Percentiles rank a stretch among this genome's conserved stretches.
These are phyloP conservation scores for Diaporthe nobilis DNA, from an alignment of 2,329 filamentous ascomycete species.

Conservation along the genomic window DNA sequence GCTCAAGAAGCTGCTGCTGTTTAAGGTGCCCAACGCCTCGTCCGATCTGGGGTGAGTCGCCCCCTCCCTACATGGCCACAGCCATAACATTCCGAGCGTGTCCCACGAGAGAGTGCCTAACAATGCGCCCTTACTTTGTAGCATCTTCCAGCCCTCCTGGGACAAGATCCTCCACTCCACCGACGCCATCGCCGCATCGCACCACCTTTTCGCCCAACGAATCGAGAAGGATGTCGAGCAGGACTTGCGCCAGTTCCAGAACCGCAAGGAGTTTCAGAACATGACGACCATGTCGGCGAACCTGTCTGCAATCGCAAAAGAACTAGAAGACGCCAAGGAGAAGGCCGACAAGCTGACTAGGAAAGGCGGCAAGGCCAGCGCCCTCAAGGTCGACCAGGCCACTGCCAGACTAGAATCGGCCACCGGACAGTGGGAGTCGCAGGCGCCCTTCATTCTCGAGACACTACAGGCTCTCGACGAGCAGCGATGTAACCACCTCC, in stretches of 20 bases:
- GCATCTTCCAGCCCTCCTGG: slow-evolving; percentile 93
- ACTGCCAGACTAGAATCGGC: slow-evolving; percentile 81
- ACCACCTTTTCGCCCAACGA: slow-evolving; percentile 83
- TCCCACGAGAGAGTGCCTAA: slow-evolving; percentile 16
- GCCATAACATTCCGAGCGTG: slow-evolving; percentile 1
- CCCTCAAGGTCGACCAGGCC: slow-evolving; percentile 83
- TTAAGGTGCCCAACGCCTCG: slow-evolving; percentile 79
- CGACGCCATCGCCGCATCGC: slow-evolving; percentile 85
- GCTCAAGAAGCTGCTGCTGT: slow-evolving; percentile 83
- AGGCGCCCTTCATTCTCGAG: slow-evolving; percentile 95
- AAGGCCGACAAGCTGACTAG: slow-evolving; percentile 86
- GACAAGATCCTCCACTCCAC: slow-evolving; percentile 85
- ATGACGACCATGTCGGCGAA: slow-evolving; percentile 88
- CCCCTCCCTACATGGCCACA: slow-evolving; percentile 33
- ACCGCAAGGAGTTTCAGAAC: slow-evolving; percentile 82
- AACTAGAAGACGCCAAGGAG: slow-evolving; percentile 86
- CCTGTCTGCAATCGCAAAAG: slow-evolving; percentile 83
- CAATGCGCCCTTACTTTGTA: slow-evolving; percentile 55
- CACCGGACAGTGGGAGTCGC: slow-evolving; percentile 90
- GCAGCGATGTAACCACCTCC: slow-evolving; percentile 87
- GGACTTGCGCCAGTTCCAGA: slow-evolving; percentile 82
- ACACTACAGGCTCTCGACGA: slow-evolving; percentile 93
- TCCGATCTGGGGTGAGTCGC: slow-evolving; percentile 86
- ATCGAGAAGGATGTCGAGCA: slow-evolving; percentile 91
- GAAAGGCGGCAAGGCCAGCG: slow-evolving; percentile 83